phyloP scores from a whole-genome alignment of 441 rosid species.

The Flueggea neowawraea region DNA sequence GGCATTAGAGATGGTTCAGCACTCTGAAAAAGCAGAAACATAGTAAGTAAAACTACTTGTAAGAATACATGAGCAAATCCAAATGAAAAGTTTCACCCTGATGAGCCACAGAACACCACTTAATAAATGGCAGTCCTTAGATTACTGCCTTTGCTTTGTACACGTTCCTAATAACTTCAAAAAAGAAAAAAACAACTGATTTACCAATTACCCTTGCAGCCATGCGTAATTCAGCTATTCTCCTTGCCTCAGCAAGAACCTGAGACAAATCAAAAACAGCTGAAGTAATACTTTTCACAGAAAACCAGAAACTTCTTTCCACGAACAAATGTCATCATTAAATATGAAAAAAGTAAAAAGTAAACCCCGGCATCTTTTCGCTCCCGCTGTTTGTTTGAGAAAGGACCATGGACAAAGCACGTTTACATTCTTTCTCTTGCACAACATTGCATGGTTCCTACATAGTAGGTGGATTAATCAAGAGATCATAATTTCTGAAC shows the following conservation, averaged over 20 bases:
- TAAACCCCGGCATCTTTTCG: conserved; percentile 84
- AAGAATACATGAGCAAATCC: too few species aligned
- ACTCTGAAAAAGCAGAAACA: conserved; percentile 40
- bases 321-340: too few species aligned
- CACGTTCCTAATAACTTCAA: not conserved
- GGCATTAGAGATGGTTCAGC: conserved; percentile 63
- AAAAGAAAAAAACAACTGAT: conserved; percentile 1
- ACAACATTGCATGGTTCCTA: conserved; percentile 82
- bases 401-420: conserved; percentile 86
- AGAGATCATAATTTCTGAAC: too few species aligned
- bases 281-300: conserved; percentile 3
- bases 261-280: conserved; percentile 24
- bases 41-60: not conserved
- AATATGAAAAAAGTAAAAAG: not conserved
- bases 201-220: conserved; percentile 61
- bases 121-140: not conserved
- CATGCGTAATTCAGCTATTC: conserved; percentile 66
- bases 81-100: too few species aligned
- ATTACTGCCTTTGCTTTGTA: not conserved
- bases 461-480: conserved; percentile 3
- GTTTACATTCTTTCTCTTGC: conserved; percentile 85
- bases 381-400: conserved; percentile 93
- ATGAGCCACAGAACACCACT: too few species aligned
- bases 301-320: too few species aligned
- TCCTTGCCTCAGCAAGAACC: conserved; percentile 95